Conservation (phyloP, 768 basidiomycete species). For the Leucosporidium creatinivorum region DNA sequence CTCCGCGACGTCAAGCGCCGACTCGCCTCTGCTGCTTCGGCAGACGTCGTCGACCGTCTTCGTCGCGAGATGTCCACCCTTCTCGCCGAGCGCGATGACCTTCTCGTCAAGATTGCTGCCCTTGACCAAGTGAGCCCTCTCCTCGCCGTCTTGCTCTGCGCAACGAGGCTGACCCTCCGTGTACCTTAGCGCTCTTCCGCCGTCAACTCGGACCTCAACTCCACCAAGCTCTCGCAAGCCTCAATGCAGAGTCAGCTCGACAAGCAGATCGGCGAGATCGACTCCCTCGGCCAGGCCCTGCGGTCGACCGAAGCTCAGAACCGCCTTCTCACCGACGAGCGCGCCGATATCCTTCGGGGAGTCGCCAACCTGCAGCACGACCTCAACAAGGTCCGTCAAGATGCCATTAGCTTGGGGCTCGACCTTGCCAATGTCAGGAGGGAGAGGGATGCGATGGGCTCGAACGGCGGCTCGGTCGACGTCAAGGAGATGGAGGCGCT, state of each 20-base stretch:
- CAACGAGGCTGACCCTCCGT: background rate
- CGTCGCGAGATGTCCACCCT: slow-evolving; percentile 69
- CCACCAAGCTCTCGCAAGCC: slow-evolving; percentile 62
- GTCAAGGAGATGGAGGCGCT: slow-evolving; percentile 54
- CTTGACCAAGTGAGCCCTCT: slow-evolving; percentile 54
- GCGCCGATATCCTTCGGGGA: slow-evolving; percentile 57
- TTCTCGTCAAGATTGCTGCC: slow-evolving; percentile 62
- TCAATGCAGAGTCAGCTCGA: slow-evolving; percentile 67
- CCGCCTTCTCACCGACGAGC: slow-evolving; percentile 58
- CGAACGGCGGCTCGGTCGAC: slow-evolving; percentile 33
- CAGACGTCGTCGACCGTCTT: slow-evolving; percentile 62
- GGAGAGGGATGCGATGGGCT: slow-evolving; percentile 52
- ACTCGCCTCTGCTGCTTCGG: background rate
- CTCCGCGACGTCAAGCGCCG: slow-evolving; percentile 7
- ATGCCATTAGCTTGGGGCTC: slow-evolving; percentile 68
- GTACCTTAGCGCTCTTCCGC: slow-evolving; percentile 52
- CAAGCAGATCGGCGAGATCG: slow-evolving; percentile 61
- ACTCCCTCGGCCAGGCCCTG: slow-evolving; percentile 49
- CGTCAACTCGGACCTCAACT: slow-evolving; percentile 56
- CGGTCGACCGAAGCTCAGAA: slow-evolving; percentile 47
- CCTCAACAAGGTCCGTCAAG: slow-evolving; percentile 62
- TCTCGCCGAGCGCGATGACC: slow-evolving; percentile 59
- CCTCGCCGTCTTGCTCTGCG: too few species aligned
- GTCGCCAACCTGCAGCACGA: slow-evolving; percentile 67
- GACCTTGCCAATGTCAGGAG: slow-evolving; percentile 62